Base-by-base conservation (phyloP, 2,329 filamentous ascomycete genomes). In the Myrmaecium sp. region DNA sequence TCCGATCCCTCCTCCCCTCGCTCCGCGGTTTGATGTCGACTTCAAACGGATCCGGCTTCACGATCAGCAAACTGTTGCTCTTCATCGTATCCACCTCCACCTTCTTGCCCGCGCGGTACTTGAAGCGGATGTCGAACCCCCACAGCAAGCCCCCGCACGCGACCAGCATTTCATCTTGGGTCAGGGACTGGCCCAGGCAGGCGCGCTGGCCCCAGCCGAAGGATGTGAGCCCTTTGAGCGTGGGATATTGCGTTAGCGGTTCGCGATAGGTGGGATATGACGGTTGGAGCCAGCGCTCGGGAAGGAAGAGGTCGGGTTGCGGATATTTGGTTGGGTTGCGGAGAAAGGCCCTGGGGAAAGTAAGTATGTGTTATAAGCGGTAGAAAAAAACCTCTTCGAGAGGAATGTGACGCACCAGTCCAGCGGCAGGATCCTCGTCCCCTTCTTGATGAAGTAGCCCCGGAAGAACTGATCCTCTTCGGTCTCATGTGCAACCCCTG, bases 171-270 rank as follows among this genome's bases (percentile, higher is more conserved):
- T 62, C 59, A 28, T 62, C 58, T 38, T 73, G 66, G 14, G 66
- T 71, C 23, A 75, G 61, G 29, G 64, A 63, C 49, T 70, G 65
- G 4, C 69, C 70, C 4, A 73, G 58, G 37, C 70, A 76, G 9
- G 63, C 62, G 33, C 71, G 60, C 22, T 69, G 66, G 17, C 70
- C 71, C 56, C 62, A 74, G 15, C 70, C 70, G 39, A 75, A 75
- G 0, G 64, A 70, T 34, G 70, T 64, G 62, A 74, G 69, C 19
- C 61, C 62, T 36, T 69, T 66, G 41, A 75, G 62, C 44, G 64
- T 70, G 10, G 72, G 71, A 39, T 66, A 74, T 30, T 62, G 59
- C 2, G 62, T 62, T n/a, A 75, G 58, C 0, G 71, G 71, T 39
- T 67, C 69, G 39, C 73, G 65, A 50, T 65, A 75, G 1, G 70